Evolutionary conservation across 192 early-diverging fungal genomes (phyloP), one percentile per base, ranked within the genome.

Genomic region (Coemansia sp.): DNA sequence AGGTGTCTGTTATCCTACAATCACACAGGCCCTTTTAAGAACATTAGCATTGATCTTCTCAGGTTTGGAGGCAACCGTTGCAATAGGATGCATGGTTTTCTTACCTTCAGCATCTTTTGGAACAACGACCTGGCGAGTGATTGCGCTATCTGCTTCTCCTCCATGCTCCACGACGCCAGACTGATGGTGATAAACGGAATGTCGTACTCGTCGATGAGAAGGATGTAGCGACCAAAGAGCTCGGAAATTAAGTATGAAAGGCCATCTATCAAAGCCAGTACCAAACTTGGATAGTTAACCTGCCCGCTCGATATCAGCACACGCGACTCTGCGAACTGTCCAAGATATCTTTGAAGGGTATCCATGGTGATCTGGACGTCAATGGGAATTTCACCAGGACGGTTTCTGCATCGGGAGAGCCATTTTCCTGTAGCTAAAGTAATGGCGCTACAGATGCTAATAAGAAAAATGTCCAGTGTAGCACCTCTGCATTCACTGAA

Each of bases 171-270:
- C 0, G 45, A 13, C 2, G 68, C 64, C 25, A 71, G 37, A 0
- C 61, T 38, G 7, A 77, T 41, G 17, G 68, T 50, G 15, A 77
- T 77, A 47, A 77, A 77, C n/a, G 74, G 68, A 37, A 71, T 70
- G 22, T 77, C 74, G 23, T 71, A 71, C 41, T 77, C 74, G 55
- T 77, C 74, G 48, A 71, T 64, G 0, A 77, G 40, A 17, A 77
- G 58, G 3, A 77, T 64, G 23, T 71, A 77, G 13, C 61, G 64
- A 0, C 74, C 74, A 48, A 27, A 77, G 11, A n/a, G 22, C 2
- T 13, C 40, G 0, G 42, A 4, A 20, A 76, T 27, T 56, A 67
- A 61, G 0, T 27, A 14, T 0, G 75, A 78, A 1, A 78, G 19
- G 2, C 42, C 20, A 30, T 62, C 20, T 31, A 78, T 68, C 10